A percentile compares a stretch with the other conserved stretches of the same genome.
Evolutionary conservation across 768 basidiomycete genomes (phyloP).

Genomic region (Lactarius akahatsu): DNA sequence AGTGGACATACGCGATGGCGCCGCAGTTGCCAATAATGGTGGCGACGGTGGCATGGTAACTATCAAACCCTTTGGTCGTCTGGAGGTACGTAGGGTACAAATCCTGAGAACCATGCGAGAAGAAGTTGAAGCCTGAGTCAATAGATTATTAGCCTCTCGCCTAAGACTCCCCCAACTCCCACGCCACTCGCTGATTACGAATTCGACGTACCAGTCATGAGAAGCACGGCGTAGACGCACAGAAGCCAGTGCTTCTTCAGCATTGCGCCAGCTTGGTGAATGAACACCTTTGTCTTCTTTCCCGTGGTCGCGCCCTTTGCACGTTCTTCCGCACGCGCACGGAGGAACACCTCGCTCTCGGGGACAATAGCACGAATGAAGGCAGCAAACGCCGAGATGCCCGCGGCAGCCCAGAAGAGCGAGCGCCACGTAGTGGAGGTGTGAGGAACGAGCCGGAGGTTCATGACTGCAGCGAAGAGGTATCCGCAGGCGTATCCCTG

Average conservation of each 20-base stretch:
- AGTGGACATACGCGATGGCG: slow-evolving; percentile 32
- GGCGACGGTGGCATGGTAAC: slow-evolving; percentile 39
- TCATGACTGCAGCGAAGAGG: slow-evolving; percentile 81
- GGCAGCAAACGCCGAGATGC: slow-evolving; percentile 73
- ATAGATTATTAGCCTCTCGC: neutral
- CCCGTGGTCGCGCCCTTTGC: slow-evolving; percentile 40
- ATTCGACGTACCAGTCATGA: slow-evolving; percentile 58
- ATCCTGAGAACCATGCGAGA: slow-evolving; percentile 51
- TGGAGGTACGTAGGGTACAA: slow-evolving; percentile 44
- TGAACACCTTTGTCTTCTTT: slow-evolving; percentile 67
- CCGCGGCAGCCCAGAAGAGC: slow-evolving; percentile 80
- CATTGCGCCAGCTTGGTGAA: slow-evolving; percentile 73
- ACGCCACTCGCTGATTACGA: neutral
- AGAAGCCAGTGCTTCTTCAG: slow-evolving; percentile 78
- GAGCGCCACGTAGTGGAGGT: slow-evolving; percentile 56
- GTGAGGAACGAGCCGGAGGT: slow-evolving; percentile 57
- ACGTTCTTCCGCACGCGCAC: slow-evolving; percentile 55
- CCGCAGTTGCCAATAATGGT: slow-evolving; percentile 47
- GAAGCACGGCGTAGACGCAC: slow-evolving; percentile 82
- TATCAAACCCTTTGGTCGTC: slow-evolving; percentile 38
- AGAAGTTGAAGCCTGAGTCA: slow-evolving; percentile 47
- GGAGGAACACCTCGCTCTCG: slow-evolving; percentile 73
- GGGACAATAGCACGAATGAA: slow-evolving; percentile 65
- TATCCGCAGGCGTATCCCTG: slow-evolving; percentile 91
- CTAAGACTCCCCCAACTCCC: neutral